Percentiles rank a stretch among this genome's conserved stretches.
These are phyloP conservation scores for Aaosphaeria arxii DNA, from an alignment of 2,329 filamentous ascomycete genomes.

Conservation along the genomic window DNA sequence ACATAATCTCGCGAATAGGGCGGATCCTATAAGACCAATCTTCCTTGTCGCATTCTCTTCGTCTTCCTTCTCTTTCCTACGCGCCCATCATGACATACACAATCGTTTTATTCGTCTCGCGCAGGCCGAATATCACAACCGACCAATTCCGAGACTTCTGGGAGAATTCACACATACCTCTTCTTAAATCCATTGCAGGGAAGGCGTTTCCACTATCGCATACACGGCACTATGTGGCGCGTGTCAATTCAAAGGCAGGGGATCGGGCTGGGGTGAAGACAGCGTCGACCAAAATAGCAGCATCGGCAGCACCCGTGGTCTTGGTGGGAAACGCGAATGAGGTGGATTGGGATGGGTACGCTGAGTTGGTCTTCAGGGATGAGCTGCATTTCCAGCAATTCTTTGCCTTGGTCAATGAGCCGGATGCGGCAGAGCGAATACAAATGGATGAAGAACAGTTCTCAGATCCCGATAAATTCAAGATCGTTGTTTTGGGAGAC, in stretches of 20 bases:
- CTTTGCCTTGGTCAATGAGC: conserved; percentile 12
- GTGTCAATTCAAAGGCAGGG: background rate
- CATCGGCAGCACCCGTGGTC: conserved; percentile 13
- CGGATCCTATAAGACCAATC: background rate
- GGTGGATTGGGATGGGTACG: conserved; percentile 15
- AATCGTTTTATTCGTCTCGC: conserved; percentile 4
- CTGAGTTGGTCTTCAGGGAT: conserved; percentile 18
- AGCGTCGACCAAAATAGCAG: background rate
- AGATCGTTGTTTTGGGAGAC: conserved; percentile 12
- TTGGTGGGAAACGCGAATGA: conserved; percentile 15
- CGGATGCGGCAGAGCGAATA: conserved; percentile 9
- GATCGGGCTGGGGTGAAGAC: background rate
- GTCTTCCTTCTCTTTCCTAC: too few relatives aligned
- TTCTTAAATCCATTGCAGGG: conserved; percentile 2
- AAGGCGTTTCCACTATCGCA: background rate
- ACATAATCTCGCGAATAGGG: background rate
- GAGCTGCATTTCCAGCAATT: conserved; percentile 21
- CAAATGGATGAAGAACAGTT: conserved; percentile 21
- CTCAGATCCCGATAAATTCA: conserved; percentile 8
- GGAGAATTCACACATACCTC: conserved; percentile 4
- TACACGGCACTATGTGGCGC: conserved; percentile 5
- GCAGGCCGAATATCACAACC: conserved; percentile 2
- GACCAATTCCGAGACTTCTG: conserved; percentile 3
- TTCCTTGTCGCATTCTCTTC: background rate
- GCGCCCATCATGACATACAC: background rate